Evolutionary conservation across 805 yeast species (phyloP), one percentile per base, ranked within the genome.

Genomic region (Wickerhamomyces bovis): DNA sequence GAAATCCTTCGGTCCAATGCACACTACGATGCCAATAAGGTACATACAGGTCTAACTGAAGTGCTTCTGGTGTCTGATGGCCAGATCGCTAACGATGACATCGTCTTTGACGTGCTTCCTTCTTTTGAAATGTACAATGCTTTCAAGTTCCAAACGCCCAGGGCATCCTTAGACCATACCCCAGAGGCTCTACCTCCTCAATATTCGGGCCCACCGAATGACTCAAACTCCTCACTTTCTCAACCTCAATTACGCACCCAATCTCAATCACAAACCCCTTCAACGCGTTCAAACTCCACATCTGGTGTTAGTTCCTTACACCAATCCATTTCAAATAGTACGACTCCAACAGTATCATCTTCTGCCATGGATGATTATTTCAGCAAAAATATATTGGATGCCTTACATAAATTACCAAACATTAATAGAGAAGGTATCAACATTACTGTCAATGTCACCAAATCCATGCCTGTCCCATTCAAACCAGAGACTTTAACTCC

Each of bases 51-150:
- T 2, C 30, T 43, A 8, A 41, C 43, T 1, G 20, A 22, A 33
- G 21, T n/a, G 16, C 15, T 15, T 9, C 25, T 35, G 3, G 18
- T 38, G 16, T 15, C 30, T 6, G 43, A 35, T 2, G 46, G 46
- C 5, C 42, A 31, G 13, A 39, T 44, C 21, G 41, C 41, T 11
- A 45, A 45, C 9, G 48, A 48, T 9, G 53, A 48, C 10, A 39
- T 52, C 7, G 48, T 65, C 12, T 67, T 78, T 43, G 87, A 82
- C 53, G 75, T 82, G 2, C 60, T 83, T 31, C 89, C 88, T 0
- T 80, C 87, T 0, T 83, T 81, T 56, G 85, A 81, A 51, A 78
- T 83, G 81, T 81, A 79, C 55, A 80, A 78, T 53, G 73, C 68
- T 1, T 43, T 70, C 39, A 70, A 68, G 43, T 56, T 65, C 42